Conservation (phyloP, 1,139 yeast species). For the Diutina rugosa region DNA sequence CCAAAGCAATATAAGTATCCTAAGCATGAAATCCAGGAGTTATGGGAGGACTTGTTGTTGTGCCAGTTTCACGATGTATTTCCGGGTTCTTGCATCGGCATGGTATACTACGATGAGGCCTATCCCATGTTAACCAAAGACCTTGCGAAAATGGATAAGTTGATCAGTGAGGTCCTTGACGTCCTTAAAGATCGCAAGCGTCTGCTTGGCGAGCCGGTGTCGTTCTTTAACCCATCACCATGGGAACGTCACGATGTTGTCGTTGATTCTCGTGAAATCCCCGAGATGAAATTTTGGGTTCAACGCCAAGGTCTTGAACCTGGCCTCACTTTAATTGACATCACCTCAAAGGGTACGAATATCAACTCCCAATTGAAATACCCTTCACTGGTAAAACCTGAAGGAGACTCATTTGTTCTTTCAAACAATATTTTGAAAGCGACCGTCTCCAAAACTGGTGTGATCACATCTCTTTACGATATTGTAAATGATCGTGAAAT, state of each 20-base stretch:
- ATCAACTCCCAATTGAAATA: slow-evolving; percentile 16
- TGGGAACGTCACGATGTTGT: slow-evolving; percentile 54
- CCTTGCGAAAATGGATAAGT: slow-evolving; percentile 35
- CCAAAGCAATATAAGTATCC: slow-evolving; percentile 55
- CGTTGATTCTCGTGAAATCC: slow-evolving; percentile 11
- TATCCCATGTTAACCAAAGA: slow-evolving; percentile 59
- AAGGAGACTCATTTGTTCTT: slow-evolving; percentile 32
- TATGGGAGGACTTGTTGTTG: slow-evolving; percentile 83
- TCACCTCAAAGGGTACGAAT: slow-evolving; percentile 5
- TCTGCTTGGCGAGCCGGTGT: slow-evolving; percentile 14
- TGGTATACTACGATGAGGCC: slow-evolving; percentile 90
- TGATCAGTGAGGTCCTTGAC: slow-evolving; percentile 41
- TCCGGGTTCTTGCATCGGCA: slow-evolving; percentile 92
- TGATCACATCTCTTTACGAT: slow-evolving; percentile 57
- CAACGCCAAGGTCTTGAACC: neutral
- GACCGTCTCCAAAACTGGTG: slow-evolving; percentile 45
- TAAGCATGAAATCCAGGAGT: slow-evolving; percentile 41
- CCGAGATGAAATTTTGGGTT: slow-evolving; percentile 3
- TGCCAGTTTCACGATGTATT: slow-evolving; percentile 96
- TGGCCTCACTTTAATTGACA: neutral
- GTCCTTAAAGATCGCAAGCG: slow-evolving; percentile 5
- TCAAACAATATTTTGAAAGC: slow-evolving; percentile 52
- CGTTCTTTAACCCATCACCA: slow-evolving; percentile 41
- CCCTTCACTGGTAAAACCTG: slow-evolving; percentile 35
- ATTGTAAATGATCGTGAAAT: slow-evolving; percentile 49